Base-by-base conservation (phyloP, 2,329 filamentous ascomycete species). In the Pseudocercospora vitis region DNA sequence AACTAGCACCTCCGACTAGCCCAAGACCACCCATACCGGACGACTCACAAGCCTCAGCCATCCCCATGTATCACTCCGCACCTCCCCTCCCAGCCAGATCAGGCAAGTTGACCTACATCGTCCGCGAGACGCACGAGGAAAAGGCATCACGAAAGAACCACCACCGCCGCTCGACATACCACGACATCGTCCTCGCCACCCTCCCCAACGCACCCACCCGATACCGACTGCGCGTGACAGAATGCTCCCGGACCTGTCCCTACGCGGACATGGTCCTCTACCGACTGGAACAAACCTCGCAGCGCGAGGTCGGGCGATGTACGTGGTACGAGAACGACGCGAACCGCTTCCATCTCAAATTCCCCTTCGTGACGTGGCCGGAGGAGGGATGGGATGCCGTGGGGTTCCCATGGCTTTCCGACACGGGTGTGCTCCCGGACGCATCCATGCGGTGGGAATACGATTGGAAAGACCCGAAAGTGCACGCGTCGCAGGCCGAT, bases 311-410 rank as follows among this genome's bases (percentile, higher is more conserved):
- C 14, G 35, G 35, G 9, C 11, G 14, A 18, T 39, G 35, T n/a
- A 39, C 18, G 11, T 39, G 35, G 35, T 19, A 39, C 35, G 9
- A 11, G 11, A 21, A 9, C 6, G 35, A 39, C 21, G 9, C 35
- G 7, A 19, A 14, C 14, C 14, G 21, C 4, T 18, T 48, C 7
- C 7, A 21, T 19, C 14, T 48, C 7, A 23, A 24, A 8, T 37
- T 21, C 18, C 46, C 46, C 12, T 48, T 33, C 29, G 37, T 48
- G 29, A 33, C 16, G 8, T 48, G 46, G 46, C 46, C 46, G 18
- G n/a, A n/a, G n/a, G n/a, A n/a, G n/a, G n/a, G n/a, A n/a, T n/a
- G n/a, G n/a, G n/a, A 21, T 8, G 3, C n/a, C 44, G 9, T 48
- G 29, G 29, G 46, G 37, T 31, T 31, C 46, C 12, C 18, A 8